phyloP scores from a whole-genome alignment of 2,329 filamentous ascomycete genomes.

The Botrytis byssoidea region DNA sequence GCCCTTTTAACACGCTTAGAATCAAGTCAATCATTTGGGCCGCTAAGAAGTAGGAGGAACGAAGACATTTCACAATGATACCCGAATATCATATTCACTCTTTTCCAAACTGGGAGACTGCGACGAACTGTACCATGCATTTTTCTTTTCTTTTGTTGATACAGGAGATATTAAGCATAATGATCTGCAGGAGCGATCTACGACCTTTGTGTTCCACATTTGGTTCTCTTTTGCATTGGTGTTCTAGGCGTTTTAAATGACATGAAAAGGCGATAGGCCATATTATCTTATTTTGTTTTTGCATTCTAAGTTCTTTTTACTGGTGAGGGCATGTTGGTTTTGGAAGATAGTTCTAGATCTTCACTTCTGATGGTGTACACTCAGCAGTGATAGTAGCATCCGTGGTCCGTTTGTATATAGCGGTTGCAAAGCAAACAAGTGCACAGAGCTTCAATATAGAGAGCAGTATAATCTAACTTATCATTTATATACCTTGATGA shows the following conservation, averaged over 20 bases:
- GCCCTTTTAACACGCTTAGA: slow-evolving; percentile 82
- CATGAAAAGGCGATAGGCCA: slow-evolving; percentile 21
- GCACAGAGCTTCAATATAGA: slow-evolving; percentile 26
- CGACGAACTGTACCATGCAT: slow-evolving; percentile 37
- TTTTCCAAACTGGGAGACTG: slow-evolving; percentile 16
- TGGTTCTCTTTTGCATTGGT: slow-evolving; percentile 33
- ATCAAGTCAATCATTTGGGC: slow-evolving; percentile 53
- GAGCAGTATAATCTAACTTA: slow-evolving; percentile 2
- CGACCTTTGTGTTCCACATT: slow-evolving; percentile 37
- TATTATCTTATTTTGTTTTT: slow-evolving; percentile 15
- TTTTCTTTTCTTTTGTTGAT: slow-evolving; percentile 40
- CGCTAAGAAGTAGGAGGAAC: slow-evolving; percentile 32
- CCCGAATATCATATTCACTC: slow-evolving; percentile 26
- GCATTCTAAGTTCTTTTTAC: background rate
- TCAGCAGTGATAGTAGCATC: slow-evolving; percentile 14
- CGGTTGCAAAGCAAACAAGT: slow-evolving; percentile 26
- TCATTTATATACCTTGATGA: background rate
- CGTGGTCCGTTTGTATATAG: slow-evolving; percentile 33
- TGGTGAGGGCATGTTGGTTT: slow-evolving; percentile 11
- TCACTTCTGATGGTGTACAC: slow-evolving; percentile 22
- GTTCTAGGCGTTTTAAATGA: slow-evolving; percentile 31
- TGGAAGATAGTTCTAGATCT: slow-evolving; percentile 24
- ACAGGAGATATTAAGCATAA: slow-evolving; percentile 43
- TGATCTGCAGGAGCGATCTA: slow-evolving; percentile 54
- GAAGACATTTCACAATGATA: slow-evolving; percentile 14